A percentile compares a stretch with the other conserved stretches of the same genome.
Evolutionary conservation across 257 asterid genomes (phyloP).

Genomic region (Lycium barbarum): DNA sequence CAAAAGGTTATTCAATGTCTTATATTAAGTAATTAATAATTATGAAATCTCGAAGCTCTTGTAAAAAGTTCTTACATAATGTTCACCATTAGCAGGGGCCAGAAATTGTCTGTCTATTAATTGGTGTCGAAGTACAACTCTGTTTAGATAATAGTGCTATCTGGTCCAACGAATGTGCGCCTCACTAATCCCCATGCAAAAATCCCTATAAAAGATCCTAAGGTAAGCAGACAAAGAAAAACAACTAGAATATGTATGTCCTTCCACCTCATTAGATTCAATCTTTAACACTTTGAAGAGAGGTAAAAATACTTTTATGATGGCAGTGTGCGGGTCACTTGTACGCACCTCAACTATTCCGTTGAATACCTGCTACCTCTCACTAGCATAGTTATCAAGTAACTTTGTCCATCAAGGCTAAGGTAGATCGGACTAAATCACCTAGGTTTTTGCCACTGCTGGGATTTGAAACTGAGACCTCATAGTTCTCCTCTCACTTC

Average conservation of each 20-base stretch:
- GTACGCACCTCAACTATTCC: background rate
- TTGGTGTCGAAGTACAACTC: background rate
- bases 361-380: background rate
- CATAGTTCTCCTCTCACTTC: too few species aligned
- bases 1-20: background rate
- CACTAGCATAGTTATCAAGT: background rate
- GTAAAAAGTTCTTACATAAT: background rate
- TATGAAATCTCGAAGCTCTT: background rate
- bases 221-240: background rate
- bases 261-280: background rate
- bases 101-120: background rate
- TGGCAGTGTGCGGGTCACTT: background rate
- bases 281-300: background rate
- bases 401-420: background rate
- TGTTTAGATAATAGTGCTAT: background rate
- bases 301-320: background rate
- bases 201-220: too few species aligned
- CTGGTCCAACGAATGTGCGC: background rate
- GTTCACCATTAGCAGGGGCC: background rate
- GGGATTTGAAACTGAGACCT: too few species aligned
- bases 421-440: background rate
- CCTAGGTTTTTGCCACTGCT: background rate
- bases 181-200: background rate
- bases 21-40: background rate
- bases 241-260: background rate